A percentile compares a stretch with the other conserved stretches of the same genome.
Evolutionary conservation across 768 basidiomycete species (phyloP).

Genomic region (Amanita thiersii): DNA sequence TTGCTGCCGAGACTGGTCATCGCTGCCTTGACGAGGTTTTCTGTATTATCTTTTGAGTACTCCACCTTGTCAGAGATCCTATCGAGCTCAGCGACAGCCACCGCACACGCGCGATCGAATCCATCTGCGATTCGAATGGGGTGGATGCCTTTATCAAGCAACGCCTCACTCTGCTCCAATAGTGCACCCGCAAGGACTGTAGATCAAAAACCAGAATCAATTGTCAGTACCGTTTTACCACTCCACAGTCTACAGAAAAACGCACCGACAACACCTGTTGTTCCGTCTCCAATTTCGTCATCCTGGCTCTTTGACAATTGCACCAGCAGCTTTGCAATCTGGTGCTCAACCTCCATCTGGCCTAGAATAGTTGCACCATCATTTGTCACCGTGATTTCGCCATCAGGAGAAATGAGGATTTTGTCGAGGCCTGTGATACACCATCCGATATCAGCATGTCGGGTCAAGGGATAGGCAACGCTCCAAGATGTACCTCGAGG

Average conservation of each 20-base stretch:
- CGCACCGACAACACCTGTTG: conserved; percentile 97
- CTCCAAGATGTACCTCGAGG: conserved; percentile 86
- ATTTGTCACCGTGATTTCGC: conserved; percentile 98
- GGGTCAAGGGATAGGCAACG: too few species aligned
- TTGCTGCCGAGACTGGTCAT: conserved; percentile 97
- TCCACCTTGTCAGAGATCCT: conserved; percentile 84
- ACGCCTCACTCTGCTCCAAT: conserved; percentile 85
- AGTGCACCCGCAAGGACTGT: conserved; percentile 96
- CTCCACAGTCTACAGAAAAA: too few species aligned
- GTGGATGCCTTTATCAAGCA: conserved; percentile 99
- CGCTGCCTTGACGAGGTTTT: conserved; percentile 87
- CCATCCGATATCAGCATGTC: conserved; percentile 8
- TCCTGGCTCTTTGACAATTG: conserved; percentile 97
- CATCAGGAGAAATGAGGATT: conserved; percentile 92
- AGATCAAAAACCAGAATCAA: too few species aligned
- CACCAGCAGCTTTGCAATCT: conserved; percentile 96
- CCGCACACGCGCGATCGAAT: conserved; percentile 88
- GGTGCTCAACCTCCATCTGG: conserved; percentile 99
- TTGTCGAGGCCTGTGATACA: conserved; percentile 72
- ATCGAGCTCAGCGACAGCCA: conserved; percentile 88
- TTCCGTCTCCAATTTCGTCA: conserved; percentile 99
- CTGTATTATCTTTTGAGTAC: conserved; percentile 74
- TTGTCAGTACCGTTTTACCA: too few species aligned
- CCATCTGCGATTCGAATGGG: conserved; percentile 99
- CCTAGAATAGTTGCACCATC: conserved; percentile 97